Base-by-base conservation (phyloP, 2,329 filamentous ascomycete species). In the Microcera coccophila region DNA sequence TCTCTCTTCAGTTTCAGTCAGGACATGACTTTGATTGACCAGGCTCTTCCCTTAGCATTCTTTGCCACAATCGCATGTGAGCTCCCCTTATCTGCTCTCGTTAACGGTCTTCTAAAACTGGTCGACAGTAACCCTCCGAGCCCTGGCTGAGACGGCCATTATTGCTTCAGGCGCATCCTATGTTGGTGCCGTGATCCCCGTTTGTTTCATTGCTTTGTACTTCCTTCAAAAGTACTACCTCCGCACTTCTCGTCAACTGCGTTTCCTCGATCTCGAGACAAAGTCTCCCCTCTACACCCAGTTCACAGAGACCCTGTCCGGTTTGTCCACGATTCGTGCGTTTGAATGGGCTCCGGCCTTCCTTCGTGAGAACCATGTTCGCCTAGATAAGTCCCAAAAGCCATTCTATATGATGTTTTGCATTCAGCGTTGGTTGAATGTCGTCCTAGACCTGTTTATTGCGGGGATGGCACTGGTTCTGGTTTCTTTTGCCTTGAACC, bases 221-320 rank as follows among this genome's bases (percentile, higher is more conserved):
- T 36, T 68, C 1, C 59, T 77, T 5, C 73, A 76, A 41, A 71
- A 68, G 38, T 64, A 69, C 43, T 79, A 78, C 49, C 63, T 79
- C 3, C 65, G 71, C 1, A 78, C 75, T 0, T 77, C 74, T 0
- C 67, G 74, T 0, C 74, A 77, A 50, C 55, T 79, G 19, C 65
- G 76, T 11, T 65, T 74, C 5, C 60, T 78, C 2, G 75, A 79
- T 38, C 58, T 79, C 1, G 75, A 79, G 53, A 62, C 67, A 18
- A 71, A 73, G 44, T 66, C 68, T 1, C 71, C 73, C 1, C 61
- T 78, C 1, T 76, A 72, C 50, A 70, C 72, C 1, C 71, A 77
- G 32, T 77, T 78, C 47, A 62, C 66, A 3, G 76, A 79, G 47
- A 70, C 70, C 1, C 53, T 76, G 0, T 59, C 63, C 4, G 75